A percentile compares a stretch with the other conserved stretches of the same genome.
Conservation (phyloP, 768 basidiomycete genomes). For the Serendipita sp. region DNA sequence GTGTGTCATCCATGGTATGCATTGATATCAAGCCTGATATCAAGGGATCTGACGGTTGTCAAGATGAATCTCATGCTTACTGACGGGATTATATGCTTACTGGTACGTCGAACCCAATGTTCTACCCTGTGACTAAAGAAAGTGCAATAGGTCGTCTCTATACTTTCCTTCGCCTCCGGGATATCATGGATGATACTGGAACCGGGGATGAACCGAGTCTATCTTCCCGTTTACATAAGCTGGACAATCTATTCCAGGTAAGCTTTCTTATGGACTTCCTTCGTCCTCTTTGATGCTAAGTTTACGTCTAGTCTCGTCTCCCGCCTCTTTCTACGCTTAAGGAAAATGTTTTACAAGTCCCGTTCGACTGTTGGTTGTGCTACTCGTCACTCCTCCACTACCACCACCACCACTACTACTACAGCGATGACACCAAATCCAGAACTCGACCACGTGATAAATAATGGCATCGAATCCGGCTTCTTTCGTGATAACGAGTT, state of each 20-base stretch:
- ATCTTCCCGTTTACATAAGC: not conserved
- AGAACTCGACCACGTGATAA: not conserved
- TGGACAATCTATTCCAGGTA: not conserved
- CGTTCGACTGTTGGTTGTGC: not conserved
- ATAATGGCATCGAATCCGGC: not conserved
- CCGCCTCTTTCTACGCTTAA: not conserved
- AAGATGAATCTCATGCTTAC: not conserved
- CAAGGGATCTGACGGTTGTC: not conserved
- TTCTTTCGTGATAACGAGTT: slow-evolving; percentile 5
- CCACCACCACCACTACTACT: not conserved
- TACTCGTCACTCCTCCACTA: not conserved
- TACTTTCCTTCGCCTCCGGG: not conserved
- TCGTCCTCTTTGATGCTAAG: not conserved
- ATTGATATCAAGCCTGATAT: not conserved
- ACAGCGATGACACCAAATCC: not conserved
- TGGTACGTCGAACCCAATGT: not conserved
- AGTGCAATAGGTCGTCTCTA: not conserved
- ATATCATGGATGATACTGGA: not conserved
- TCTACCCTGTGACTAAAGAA: not conserved
- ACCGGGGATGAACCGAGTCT: not conserved
- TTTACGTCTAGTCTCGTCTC: not conserved
- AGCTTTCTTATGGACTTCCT: not conserved
- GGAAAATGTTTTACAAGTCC: not conserved
- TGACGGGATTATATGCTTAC: not conserved
- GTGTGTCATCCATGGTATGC: not conserved